Evolutionary conservation across 2,329 filamentous ascomycete genomes (phyloP).

Genomic region (Hypoxylon sp.): DNA sequence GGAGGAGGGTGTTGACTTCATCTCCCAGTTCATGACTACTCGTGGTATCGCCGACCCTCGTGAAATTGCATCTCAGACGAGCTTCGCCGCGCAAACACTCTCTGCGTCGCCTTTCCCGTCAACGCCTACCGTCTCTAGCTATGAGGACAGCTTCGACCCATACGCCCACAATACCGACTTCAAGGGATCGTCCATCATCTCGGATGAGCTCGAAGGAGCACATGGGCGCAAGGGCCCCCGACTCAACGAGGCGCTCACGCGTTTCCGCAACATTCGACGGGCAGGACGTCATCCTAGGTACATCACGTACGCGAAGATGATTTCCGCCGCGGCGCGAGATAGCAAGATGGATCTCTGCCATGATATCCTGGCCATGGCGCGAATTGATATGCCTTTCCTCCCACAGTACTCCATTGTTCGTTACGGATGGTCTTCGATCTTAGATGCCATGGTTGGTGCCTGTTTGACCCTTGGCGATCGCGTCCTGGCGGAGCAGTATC

Average conservation of each 20-base stretch:
- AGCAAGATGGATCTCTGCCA: conserved; percentile 82
- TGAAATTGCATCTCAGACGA: conserved; percentile 57
- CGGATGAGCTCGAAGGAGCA: conserved; percentile 84
- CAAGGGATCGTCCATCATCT: conserved; percentile 89
- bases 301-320: conserved; percentile 96
- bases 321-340: conserved; percentile 86
- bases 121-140: conserved; percentile 65
- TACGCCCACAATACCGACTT: conserved; percentile 91
- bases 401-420: conserved; percentile 86
- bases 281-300: conserved; percentile 91
- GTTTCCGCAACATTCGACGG: conserved; percentile 92
- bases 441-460: conserved; percentile 95
- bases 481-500: conserved; percentile 81
- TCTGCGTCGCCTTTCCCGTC: conserved; percentile 61
- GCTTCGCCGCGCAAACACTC: conserved; percentile 58
- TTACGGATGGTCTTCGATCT: conserved; percentile 95
- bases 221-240: conserved; percentile 76
- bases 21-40: conserved; percentile 65
- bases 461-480: conserved; percentile 86
- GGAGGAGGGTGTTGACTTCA: conserved; percentile 82
- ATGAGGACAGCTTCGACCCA: conserved; percentile 87
- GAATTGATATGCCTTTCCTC: conserved; percentile 84
- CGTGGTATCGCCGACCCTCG: conserved; percentile 64
- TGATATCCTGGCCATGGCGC: conserved; percentile 89
- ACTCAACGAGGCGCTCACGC: conserved; percentile 80